Evolutionary conservation across 768 basidiomycete genomes (phyloP).

Genomic region (Hemileccinum impolitum): DNA sequence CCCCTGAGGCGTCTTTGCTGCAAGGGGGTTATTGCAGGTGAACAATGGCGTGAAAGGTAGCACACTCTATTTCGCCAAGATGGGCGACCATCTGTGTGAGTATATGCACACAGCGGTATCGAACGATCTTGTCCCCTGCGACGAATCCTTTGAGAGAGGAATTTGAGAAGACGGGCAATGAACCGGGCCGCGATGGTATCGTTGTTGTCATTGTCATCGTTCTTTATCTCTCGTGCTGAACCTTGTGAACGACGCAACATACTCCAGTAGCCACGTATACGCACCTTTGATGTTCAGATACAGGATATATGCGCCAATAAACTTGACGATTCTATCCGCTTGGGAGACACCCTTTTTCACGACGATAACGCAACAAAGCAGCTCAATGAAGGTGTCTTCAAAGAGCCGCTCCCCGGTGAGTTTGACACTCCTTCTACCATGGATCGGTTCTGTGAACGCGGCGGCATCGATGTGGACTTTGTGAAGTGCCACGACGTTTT

Average conservation of each 20-base stretch:
- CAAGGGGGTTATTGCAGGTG: not conserved
- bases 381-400: conserved; percentile 56
- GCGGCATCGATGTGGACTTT: conserved; percentile 73
- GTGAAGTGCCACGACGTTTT: conserved; percentile 81
- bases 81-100: conserved; percentile 76
- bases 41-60: not conserved
- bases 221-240: conserved; percentile 37
- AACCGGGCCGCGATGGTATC: conserved; percentile 72
- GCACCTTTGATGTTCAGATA: conserved; percentile 76
- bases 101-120: conserved; percentile 76
- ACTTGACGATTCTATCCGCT: conserved; percentile 79
- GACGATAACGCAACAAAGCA: conserved; percentile 58
- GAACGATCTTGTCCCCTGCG: conserved; percentile 84
- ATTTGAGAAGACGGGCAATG: conserved; percentile 60
- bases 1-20: conserved; percentile 75
- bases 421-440: conserved; percentile 47
- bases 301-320: conserved; percentile 73
- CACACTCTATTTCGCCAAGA: conserved; percentile 85
- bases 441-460: conserved; percentile 44
- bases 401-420: conserved; percentile 78
- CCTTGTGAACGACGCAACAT: not conserved
- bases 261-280: conserved; percentile 6
- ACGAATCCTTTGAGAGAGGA: conserved; percentile 73
- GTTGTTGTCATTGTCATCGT: conserved; percentile 54
- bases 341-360: conserved; percentile 77